Evolutionary conservation across 306 rosid genomes (phyloP).

Genomic region (Astragalus glycyphyllos): DNA sequence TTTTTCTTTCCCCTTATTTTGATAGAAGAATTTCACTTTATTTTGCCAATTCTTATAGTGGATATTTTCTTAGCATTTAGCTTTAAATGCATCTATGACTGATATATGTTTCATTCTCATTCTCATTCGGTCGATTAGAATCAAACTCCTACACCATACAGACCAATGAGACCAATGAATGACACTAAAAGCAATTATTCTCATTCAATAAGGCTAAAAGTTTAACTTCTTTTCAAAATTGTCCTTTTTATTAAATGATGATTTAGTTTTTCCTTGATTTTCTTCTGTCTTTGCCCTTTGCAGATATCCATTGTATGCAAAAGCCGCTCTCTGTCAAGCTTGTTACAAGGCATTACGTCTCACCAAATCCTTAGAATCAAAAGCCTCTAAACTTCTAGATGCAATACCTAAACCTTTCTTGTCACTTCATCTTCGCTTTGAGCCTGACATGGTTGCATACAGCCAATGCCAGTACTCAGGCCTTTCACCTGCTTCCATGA

Average conservation of each 20-base stretch:
- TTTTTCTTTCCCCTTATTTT: neutral
- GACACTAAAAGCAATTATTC: no score
- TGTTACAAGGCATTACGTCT: conserved; percentile 91
- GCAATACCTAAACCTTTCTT: conserved; percentile 91
- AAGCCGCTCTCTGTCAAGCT: conserved; percentile 91
- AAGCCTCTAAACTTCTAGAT: conserved; percentile 82
- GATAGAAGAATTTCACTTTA: neutral
- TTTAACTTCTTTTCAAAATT: no score
- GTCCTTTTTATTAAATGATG: no score
- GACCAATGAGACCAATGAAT: no score
- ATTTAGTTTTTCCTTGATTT: neutral
- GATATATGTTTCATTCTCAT: no score
- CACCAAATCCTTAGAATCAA: conserved; percentile 70
- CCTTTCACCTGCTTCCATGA: conserved; percentile 66
- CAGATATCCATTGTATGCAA: conserved; percentile 86
- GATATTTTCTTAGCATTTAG: conserved; percentile 15
- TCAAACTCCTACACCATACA: no score
- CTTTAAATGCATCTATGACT: neutral
- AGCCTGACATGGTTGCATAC: conserved; percentile 97
- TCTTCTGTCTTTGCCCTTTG: conserved; percentile 34
- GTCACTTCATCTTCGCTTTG: conserved; percentile 91
- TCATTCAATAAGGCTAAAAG: no score
- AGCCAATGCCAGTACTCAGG: conserved; percentile 78
- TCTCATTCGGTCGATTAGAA: no score
- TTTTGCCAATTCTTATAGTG: conserved; percentile 15